Conservation (phyloP, 768 basidiomycete genomes). For the Suillus bovinus region DNA sequence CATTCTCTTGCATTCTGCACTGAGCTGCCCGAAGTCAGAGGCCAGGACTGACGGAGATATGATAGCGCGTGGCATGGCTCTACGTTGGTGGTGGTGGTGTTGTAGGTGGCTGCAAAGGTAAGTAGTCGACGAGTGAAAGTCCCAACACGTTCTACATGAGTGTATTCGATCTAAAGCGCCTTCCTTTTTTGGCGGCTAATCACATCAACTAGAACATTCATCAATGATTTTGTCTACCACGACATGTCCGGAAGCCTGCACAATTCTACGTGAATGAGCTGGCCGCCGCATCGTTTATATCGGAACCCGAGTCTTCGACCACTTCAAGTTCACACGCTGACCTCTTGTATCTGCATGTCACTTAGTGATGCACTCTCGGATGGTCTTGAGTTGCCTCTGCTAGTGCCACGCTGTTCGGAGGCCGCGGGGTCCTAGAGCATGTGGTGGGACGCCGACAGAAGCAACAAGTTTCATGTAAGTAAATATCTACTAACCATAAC, state of each 20-base stretch:
- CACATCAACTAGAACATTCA: too few relatives aligned
- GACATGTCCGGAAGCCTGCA: too few relatives aligned
- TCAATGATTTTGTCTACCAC: too few relatives aligned
- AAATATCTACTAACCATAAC: background rate
- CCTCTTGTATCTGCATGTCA: background rate
- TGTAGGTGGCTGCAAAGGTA: constrained; percentile 4
- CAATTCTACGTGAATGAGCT: background rate
- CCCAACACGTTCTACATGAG: constrained; percentile 11
- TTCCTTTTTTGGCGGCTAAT: constrained; percentile 24
- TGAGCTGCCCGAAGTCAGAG: constrained; percentile 94
- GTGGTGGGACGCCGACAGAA: background rate
- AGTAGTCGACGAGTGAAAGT: constrained; percentile 1
- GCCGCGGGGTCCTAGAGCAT: background rate
- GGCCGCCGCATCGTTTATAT: background rate
- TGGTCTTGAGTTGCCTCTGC: background rate
- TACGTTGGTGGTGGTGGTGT: constrained; percentile 7
- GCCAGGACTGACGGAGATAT: constrained; percentile 97
- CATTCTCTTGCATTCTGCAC: constrained; percentile 96
- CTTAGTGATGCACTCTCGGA: background rate
- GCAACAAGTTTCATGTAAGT: background rate
- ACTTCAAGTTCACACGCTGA: background rate
- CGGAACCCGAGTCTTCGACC: background rate
- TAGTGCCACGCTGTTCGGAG: background rate
- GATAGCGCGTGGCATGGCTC: constrained; percentile 80
- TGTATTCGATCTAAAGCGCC: constrained; percentile 25